Evolutionary conservation across 2,329 filamentous ascomycete species (phyloP).

Genomic region (Ceratocystis colombiana): DNA sequence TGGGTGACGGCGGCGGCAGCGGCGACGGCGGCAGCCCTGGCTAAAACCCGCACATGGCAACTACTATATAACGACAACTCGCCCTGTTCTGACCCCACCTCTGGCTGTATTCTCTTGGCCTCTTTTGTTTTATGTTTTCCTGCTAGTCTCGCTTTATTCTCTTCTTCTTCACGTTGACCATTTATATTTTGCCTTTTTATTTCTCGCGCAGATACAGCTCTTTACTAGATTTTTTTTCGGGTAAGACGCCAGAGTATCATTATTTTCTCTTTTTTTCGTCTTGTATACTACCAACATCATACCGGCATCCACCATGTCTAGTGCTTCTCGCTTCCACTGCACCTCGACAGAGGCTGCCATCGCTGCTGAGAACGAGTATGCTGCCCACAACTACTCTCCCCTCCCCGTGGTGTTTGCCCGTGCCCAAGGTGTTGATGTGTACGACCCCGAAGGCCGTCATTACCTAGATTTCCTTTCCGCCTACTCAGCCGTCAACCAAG

Average conservation of each 20-base stretch:
- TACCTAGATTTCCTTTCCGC: conserved; percentile 98
- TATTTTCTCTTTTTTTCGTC: conserved; percentile 7
- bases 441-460: conserved; percentile 91
- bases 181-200: background rate
- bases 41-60: background rate
- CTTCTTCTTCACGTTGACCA: background rate
- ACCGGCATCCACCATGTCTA: conserved; percentile 42
- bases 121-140: background rate
- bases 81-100: background rate
- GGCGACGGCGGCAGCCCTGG: background rate
- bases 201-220: background rate
- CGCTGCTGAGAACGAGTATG: conserved; percentile 67
- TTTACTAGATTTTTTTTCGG: background rate
- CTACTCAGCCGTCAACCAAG: conserved; percentile 96
- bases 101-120: background rate
- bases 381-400: conserved; percentile 98
- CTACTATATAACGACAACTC: background rate
- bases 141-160: background rate
- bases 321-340: conserved; percentile 57
- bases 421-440: conserved; percentile 77
- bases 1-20: conserved; percentile 1
- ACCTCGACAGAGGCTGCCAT: conserved; percentile 72
- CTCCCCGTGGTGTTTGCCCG: conserved; percentile 86
- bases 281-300: background rate
- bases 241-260: conserved; percentile 1